These are phyloP conservation scores for Tagetes patula DNA, from an alignment of 129 eudicot species.

Conservation along the genomic window DNA sequence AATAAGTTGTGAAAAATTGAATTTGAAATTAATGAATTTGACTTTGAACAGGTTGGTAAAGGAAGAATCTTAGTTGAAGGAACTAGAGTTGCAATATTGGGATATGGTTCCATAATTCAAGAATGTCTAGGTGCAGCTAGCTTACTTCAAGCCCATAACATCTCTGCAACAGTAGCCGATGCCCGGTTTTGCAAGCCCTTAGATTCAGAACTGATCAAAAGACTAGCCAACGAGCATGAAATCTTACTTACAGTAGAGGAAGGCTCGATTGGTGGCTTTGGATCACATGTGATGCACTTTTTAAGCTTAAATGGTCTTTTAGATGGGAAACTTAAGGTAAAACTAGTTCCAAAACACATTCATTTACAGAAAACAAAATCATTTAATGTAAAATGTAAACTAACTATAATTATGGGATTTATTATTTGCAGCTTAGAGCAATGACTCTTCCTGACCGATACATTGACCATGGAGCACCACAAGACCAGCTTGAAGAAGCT, in stretches of 20 bases:
- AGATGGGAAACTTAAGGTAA: slow-evolving; percentile 73
- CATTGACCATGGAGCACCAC: slow-evolving; percentile 73
- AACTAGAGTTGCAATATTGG: slow-evolving; percentile 60
- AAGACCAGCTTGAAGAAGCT: slow-evolving; percentile 80
- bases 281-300: slow-evolving; percentile 72
- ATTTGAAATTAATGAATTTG: background rate
- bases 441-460: slow-evolving; percentile 81
- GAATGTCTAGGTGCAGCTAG: slow-evolving; percentile 66
- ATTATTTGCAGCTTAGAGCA: slow-evolving; percentile 61
- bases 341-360: background rate
- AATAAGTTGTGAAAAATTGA: background rate
- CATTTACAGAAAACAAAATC: background rate
- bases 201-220: slow-evolving; percentile 56
- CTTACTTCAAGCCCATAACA: slow-evolving; percentile 44
- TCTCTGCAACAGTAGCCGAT: slow-evolving; percentile 57
- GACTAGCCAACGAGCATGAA: slow-evolving; percentile 66
- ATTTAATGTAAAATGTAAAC: background rate
- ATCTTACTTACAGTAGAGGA: slow-evolving; percentile 67
- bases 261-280: slow-evolving; percentile 79
- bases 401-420: background rate
- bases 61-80: slow-evolving; percentile 74
- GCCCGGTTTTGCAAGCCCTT: slow-evolving; percentile 80
- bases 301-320: slow-evolving; percentile 58
- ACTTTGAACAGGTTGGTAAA: slow-evolving; percentile 58
- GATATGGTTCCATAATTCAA: slow-evolving; percentile 67